Percentiles rank a stretch among this genome's conserved stretches.
Evolutionary conservation across 495 filamentous ascomycete species (phyloP).

Genomic region (Immersiella caudata): DNA sequence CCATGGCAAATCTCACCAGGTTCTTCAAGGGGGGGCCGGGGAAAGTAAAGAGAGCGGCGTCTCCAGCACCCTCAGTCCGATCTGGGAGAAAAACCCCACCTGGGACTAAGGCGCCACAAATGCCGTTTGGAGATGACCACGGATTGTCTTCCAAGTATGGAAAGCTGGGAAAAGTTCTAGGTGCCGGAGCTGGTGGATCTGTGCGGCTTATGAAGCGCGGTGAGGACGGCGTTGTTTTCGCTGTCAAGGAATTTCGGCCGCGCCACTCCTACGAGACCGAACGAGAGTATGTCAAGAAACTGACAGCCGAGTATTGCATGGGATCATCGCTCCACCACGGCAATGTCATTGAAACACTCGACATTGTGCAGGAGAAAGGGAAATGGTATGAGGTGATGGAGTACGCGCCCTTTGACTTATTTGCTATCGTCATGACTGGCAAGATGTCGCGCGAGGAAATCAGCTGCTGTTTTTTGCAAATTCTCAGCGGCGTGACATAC

Average conservation of each 20-base stretch:
- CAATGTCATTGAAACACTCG: slow-evolving; percentile 97
- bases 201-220: slow-evolving; percentile 92
- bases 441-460: slow-evolving; percentile 95
- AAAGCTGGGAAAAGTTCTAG: slow-evolving; percentile 89
- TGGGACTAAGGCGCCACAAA: slow-evolving; percentile 59
- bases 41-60: slow-evolving; percentile 67
- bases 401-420: slow-evolving; percentile 95
- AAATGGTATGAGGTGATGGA: slow-evolving; percentile 99
- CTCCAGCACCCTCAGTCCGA: slow-evolving; percentile 55
- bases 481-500: slow-evolving; percentile 95
- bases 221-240: slow-evolving; percentile 89
- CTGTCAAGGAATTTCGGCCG: slow-evolving; percentile 94
- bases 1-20: slow-evolving; percentile 91
- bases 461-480: slow-evolving; percentile 88
- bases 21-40: slow-evolving; percentile 76
- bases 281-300: slow-evolving; percentile 96
- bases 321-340: slow-evolving; percentile 96
- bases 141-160: slow-evolving; percentile 90
- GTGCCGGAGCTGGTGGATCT: slow-evolving; percentile 92
- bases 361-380: slow-evolving; percentile 92
- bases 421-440: slow-evolving; percentile 98
- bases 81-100: slow-evolving; percentile 62
- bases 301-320: slow-evolving; percentile 99
- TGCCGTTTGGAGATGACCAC: slow-evolving; percentile 94
- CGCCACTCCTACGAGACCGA: slow-evolving; percentile 92